Conservation (phyloP, 805 yeast genomes). For the Ogataea populi-albae region DNA sequence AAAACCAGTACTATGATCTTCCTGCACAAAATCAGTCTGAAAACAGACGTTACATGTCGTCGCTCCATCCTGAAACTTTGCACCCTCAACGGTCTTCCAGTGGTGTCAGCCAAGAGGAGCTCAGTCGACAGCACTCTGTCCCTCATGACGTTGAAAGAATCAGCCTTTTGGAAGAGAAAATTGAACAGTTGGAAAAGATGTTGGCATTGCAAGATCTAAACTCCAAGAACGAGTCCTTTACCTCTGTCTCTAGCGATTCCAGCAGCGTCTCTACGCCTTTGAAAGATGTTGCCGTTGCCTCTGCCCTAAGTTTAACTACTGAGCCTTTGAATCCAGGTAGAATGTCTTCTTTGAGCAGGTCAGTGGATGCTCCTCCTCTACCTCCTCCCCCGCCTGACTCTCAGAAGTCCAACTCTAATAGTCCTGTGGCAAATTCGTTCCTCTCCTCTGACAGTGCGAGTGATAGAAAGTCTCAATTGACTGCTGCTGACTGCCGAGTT, state of each 20-base stretch:
- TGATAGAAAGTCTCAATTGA: neutral
- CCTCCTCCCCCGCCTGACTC: conserved; percentile 30
- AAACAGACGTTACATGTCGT: too few species aligned
- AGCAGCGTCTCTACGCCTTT: conserved; percentile 4
- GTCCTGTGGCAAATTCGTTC: conserved; percentile 27
- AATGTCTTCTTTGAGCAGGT: neutral
- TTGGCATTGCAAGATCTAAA: conserved; percentile 24
- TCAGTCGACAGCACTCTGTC: neutral
- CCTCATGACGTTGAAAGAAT: conserved; percentile 23
- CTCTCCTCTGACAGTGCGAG: conserved; percentile 2
- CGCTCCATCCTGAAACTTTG: neutral
- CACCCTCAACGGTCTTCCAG: neutral
- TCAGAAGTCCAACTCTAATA: conserved; percentile 20
- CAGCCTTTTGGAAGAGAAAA: conserved; percentile 32
- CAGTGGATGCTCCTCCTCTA: conserved; percentile 28
- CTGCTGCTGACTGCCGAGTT: neutral
- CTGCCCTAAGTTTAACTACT: neutral
- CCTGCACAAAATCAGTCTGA: too few species aligned
- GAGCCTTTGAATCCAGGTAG: neutral
- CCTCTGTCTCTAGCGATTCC: conserved; percentile 15
- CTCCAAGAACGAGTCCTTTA: conserved; percentile 10
- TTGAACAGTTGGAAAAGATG: conserved; percentile 28
- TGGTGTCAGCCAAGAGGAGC: too few species aligned
- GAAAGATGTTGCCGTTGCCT: conserved; percentile 1
- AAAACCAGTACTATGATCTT: conserved; percentile 3